These are phyloP conservation scores for Dictyostelium citrinum DNA, from an alignment of 78 protist genomes.

Conservation along the genomic window DNA sequence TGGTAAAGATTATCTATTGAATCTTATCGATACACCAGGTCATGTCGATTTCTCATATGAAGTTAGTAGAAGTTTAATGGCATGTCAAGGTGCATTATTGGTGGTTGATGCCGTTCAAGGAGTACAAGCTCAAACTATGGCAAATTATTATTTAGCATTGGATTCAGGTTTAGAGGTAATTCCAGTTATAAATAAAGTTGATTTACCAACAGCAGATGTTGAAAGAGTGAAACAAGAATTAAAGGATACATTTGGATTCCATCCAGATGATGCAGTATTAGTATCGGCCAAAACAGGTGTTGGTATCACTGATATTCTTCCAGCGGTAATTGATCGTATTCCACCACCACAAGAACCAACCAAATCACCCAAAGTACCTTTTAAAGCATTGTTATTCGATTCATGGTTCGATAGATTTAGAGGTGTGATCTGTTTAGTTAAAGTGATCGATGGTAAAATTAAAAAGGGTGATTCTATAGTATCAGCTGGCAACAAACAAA, in stretches of 20 bases:
- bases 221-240: slow-evolving; percentile 51
- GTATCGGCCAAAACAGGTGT: slow-evolving; percentile 66
- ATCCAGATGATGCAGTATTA: slow-evolving; percentile 25
- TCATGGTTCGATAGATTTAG: slow-evolving; percentile 88
- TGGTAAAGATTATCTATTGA: slow-evolving; percentile 79
- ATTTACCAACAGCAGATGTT: slow-evolving; percentile 80
- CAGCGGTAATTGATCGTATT: slow-evolving; percentile 81
- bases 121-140: slow-evolving; percentile 92
- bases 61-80: slow-evolving; percentile 86
- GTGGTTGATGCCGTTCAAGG: slow-evolving; percentile 90
- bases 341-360: slow-evolving; percentile 79
- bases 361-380: background rate
- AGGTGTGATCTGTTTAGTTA: slow-evolving; percentile 90
- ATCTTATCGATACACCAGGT: slow-evolving; percentile 95
- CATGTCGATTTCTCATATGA: slow-evolving; percentile 94
- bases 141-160: slow-evolving; percentile 82
- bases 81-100: slow-evolving; percentile 90
- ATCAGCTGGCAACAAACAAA: background rate
- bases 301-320: slow-evolving; percentile 72
- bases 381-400: slow-evolving; percentile 89
- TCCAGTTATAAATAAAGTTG: slow-evolving; percentile 94
- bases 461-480: slow-evolving; percentile 44
- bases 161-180: slow-evolving; percentile 81
- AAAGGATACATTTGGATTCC: slow-evolving; percentile 48
- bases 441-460: slow-evolving; percentile 80